A percentile compares a stretch with the other conserved stretches of the same genome.
phyloP scores from a whole-genome alignment of 2,329 filamentous ascomycete species.

The Epichloe baconii region DNA sequence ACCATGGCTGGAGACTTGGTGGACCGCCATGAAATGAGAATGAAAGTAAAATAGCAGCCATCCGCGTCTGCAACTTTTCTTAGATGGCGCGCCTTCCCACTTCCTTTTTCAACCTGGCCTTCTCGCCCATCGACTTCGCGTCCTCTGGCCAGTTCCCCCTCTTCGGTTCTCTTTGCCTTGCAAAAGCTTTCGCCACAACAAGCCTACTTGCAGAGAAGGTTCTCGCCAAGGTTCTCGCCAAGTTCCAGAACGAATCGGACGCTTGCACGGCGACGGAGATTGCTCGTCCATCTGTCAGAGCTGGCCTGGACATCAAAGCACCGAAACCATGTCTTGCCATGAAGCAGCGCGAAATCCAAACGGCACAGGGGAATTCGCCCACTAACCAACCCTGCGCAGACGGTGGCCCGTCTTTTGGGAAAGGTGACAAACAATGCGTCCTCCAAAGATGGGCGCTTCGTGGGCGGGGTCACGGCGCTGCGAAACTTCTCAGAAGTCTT shows the following conservation, averaged over 20 bases:
- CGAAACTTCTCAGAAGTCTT: not conserved
- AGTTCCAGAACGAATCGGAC: not conserved
- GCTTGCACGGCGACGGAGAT: not conserved
- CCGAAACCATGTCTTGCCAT: not conserved
- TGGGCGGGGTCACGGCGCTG: not conserved
- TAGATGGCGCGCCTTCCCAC: too few relatives aligned
- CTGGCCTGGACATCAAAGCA: not conserved
- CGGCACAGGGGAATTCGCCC: not conserved
- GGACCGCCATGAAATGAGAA: too few relatives aligned
- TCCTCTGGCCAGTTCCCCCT: too few relatives aligned
- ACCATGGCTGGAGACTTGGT: too few relatives aligned
- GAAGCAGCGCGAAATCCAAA: not conserved
- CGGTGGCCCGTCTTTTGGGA: not conserved
- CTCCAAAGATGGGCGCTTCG: not conserved
- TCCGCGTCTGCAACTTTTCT: too few relatives aligned
- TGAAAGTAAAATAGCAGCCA: too few relatives aligned
- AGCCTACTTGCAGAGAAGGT: not conserved
- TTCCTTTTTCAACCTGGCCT: too few relatives aligned
- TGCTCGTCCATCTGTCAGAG: not conserved
- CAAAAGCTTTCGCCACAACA: not conserved
- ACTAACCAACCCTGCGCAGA: not conserved
- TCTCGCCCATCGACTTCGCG: too few relatives aligned
- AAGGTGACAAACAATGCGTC: not conserved
- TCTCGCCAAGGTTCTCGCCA: not conserved
- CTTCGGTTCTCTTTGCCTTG: too few relatives aligned